phyloP scores from a whole-genome alignment of 148 eudicot species.

The Limonium bicolor region DNA sequence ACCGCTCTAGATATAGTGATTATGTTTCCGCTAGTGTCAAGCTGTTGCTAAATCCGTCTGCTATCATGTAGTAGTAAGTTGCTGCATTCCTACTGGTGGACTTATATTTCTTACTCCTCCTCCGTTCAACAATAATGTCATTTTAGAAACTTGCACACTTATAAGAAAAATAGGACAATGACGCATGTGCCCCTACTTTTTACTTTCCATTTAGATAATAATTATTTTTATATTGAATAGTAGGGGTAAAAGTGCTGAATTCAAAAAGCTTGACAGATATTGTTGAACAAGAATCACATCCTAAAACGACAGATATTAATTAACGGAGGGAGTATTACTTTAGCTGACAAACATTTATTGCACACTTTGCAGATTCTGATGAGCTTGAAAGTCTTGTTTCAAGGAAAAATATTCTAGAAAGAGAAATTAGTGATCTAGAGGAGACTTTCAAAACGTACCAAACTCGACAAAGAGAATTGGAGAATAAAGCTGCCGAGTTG shows the following conservation, averaged over 20 bases:
- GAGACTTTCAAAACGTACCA: slow-evolving; percentile 32
- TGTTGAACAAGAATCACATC: too few species aligned
- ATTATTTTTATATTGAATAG: too few species aligned
- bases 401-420: slow-evolving; percentile 38
- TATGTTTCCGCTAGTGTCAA: slow-evolving; percentile 67
- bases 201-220: too few species aligned
- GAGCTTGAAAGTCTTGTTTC: slow-evolving; percentile 43
- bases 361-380: slow-evolving; percentile 44
- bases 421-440: slow-evolving; percentile 24
- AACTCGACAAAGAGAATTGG: slow-evolving; percentile 29
- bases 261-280: too few species aligned
- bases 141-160: too few species aligned
- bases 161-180: too few species aligned
- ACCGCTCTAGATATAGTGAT: slow-evolving; percentile 68
- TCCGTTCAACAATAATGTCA: too few species aligned
- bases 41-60: slow-evolving; percentile 45
- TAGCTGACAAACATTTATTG: not conserved
- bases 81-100: slow-evolving; percentile 8
- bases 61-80: slow-evolving; percentile 53
- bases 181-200: slow-evolving; percentile 9
- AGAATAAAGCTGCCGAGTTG: slow-evolving; percentile 64
- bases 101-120: too few species aligned
- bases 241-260: too few species aligned
- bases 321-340: too few species aligned
- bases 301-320: too few species aligned